Evolutionary conservation across 805 yeast genomes (phyloP), one percentile per base, ranked within the genome.

Genomic region (Candida odintsovae): DNA sequence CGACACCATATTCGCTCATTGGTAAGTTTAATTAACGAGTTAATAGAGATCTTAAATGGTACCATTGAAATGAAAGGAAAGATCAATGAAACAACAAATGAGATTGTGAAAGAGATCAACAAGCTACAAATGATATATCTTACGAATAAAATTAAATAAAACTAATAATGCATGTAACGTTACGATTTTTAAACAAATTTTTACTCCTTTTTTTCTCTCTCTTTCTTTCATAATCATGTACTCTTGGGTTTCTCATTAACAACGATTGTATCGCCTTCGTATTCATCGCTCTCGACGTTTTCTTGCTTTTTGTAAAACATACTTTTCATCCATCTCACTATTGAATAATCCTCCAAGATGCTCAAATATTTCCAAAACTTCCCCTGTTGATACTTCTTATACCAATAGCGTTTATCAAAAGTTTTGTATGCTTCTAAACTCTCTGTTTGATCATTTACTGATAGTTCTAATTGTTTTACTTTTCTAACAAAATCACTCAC

Each of bases 401-500:
- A 16, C 36, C 36, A 33, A 33, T 33, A 41, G 11, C 37, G 38
- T 23, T 10, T 23, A 18, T 23, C 37, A 41, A 38, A 38, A 37
- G 36, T 41, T 6, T 19, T 21, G 12, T n/a, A n/a, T 13, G 38
- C 12, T 18, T 22, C 20, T 19, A 16, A 15, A n/a, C 26, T 35
- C 16, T n/a, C 18, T 10, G 47, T 16, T 16, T 47, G 40, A 2
- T 51, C 49, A 42, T 40, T 23, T 4, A 59, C 50, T 1, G 52
- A 29, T 1, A 46, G 35, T 40, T 72, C 75, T 40, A 72, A 49
- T 6, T 50, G 44, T 19, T 54, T 64, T 33, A 72, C 70, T 51
- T 69, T 68, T 16, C 55, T 39, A 10, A 61, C 66, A 62, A 78
- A 77, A 33, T 70, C 60, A 40, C 70, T 66, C 46, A 79, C 71